These are phyloP conservation scores for Waltergamsia citrina DNA, from an alignment of 2,329 filamentous ascomycete species.

Conservation along the genomic window DNA sequence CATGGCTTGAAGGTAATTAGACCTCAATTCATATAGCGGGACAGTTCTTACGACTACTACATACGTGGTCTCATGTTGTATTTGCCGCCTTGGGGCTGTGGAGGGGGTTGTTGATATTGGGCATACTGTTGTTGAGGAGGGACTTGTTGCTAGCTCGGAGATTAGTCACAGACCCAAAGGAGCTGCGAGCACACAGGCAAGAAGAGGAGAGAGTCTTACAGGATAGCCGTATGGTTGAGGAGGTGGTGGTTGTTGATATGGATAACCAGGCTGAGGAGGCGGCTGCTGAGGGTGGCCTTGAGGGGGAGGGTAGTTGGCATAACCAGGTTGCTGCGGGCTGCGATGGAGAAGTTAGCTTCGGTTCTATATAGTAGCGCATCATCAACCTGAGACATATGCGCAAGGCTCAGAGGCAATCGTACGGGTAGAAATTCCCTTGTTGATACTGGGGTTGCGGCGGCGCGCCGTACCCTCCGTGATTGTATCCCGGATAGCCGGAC, in stretches of 20 bases:
- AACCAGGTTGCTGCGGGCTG: conserved; percentile 32
- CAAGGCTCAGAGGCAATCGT: conserved; percentile 14
- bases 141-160: conserved; percentile 17
- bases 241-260: conserved; percentile 30
- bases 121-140: conserved; percentile 33
- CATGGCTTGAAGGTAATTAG: conserved; percentile 3
- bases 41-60: conserved; percentile 5
- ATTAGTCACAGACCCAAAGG: conserved; percentile 7
- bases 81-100: conserved; percentile 25
- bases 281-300: conserved; percentile 31
- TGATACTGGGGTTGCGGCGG: conserved; percentile 27
- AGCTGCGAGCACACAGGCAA: too few species aligned
- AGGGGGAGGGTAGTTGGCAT: conserved; percentile 35
- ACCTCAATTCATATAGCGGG: background rate
- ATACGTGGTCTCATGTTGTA: conserved; percentile 41
- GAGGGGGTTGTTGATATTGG: conserved; percentile 18
- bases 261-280: conserved; percentile 24
- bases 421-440: conserved; percentile 40
- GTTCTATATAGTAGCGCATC: conserved; percentile 3
- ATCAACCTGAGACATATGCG: background rate
- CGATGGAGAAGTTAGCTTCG: conserved; percentile 7
- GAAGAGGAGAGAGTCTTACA: too few species aligned
- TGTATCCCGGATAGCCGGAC: conserved; percentile 55
- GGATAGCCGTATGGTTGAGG: conserved; percentile 38
- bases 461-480: conserved; percentile 32